A percentile compares a stretch with the other conserved stretches of the same genome.
phyloP scores from a whole-genome alignment of 257 asterid genomes.

The Ilex asprella region DNA sequence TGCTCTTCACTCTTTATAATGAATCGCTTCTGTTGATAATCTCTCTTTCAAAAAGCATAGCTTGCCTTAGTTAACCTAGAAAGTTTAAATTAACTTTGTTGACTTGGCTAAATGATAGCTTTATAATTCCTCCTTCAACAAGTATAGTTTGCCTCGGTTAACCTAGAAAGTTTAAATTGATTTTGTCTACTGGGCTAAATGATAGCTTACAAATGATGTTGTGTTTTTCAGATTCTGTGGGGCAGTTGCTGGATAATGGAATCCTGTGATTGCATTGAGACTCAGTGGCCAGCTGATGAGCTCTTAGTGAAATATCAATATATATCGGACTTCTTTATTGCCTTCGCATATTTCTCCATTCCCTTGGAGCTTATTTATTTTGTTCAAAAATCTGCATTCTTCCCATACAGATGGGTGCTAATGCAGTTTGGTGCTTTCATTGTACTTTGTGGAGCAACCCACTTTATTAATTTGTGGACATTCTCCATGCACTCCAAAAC shows the following conservation, averaged over 20 bases:
- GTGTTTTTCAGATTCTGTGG: neutral
- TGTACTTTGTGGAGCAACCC: constrained; percentile 73
- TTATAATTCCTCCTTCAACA: too few species aligned
- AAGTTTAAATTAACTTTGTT: too few species aligned
- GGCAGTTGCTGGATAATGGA: neutral
- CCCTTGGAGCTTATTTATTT: constrained; percentile 69
- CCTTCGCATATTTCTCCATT: constrained; percentile 67
- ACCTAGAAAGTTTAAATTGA: too few species aligned
- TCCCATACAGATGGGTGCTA: constrained; percentile 75
- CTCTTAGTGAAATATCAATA: constrained; percentile 61
- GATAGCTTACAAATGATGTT: neutral
- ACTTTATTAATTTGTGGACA: constrained; percentile 64
- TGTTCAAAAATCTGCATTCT: constrained; percentile 55
- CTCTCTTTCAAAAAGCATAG: too few species aligned
- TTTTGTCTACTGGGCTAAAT: too few species aligned
- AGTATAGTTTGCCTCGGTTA: too few species aligned
- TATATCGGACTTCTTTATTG: constrained; percentile 61
- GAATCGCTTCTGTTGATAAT: too few species aligned
- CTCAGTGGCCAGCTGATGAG: constrained; percentile 61
- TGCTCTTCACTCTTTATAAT: too few species aligned
- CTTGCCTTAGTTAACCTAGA: too few species aligned
- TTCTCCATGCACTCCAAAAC: constrained; percentile 57
- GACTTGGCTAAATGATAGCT: too few species aligned
- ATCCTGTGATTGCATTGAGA: constrained; percentile 44
- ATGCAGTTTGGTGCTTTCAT: constrained; percentile 74